phyloP scores from a whole-genome alignment of 331 rosid species.

The Ulmus americana region DNA sequence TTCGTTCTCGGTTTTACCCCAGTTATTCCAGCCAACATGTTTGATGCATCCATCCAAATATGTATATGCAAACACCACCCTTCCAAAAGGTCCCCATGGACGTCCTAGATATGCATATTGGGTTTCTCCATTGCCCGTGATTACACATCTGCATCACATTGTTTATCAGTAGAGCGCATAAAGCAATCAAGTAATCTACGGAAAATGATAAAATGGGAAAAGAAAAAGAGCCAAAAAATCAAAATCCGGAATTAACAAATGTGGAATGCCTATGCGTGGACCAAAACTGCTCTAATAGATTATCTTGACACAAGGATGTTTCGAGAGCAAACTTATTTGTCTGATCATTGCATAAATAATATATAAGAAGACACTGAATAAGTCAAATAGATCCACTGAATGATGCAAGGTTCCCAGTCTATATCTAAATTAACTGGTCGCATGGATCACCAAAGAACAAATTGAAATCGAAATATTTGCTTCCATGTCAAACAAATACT shows the following conservation, averaged over 20 bases:
- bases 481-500: neutral
- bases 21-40: conserved; percentile 72
- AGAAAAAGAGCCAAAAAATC: too few species aligned
- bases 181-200: conserved; percentile 4
- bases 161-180: conserved; percentile 8
- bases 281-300: neutral
- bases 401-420: neutral
- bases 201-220: neutral
- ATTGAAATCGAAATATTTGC: neutral
- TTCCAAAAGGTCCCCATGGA: conserved; percentile 94
- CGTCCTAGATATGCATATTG: conserved; percentile 63
- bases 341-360: too few species aligned
- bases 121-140: conserved; percentile 63
- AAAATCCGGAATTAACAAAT: neutral
- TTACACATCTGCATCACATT: conserved; percentile 59
- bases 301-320: neutral
- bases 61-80: conserved; percentile 77
- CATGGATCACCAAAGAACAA: neutral
- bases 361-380: neutral
- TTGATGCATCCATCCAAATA: conserved; percentile 68
- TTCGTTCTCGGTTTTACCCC: conserved; percentile 77
- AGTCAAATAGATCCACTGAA: neutral
- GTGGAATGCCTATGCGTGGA: neutral
- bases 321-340: neutral
- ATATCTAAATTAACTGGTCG: neutral